Conservation (phyloP, 805 yeast genomes). For the Candida yuanshanica region DNA sequence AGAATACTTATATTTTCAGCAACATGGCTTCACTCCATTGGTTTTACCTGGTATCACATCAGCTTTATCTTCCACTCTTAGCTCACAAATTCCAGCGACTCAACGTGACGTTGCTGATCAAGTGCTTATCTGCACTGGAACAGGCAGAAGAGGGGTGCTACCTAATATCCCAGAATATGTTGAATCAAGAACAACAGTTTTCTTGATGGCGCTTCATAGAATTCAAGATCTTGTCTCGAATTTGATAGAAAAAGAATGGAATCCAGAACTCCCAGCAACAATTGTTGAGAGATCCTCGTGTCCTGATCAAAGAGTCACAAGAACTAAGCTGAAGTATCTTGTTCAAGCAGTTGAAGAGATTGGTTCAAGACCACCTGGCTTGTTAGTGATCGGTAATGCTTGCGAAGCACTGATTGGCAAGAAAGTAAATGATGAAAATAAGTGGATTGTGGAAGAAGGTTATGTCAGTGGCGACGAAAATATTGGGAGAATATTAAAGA, state of each 20-base stretch:
- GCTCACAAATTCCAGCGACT: slow-evolving; percentile 82
- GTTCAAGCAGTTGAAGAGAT: slow-evolving; percentile 67
- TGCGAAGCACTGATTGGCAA: slow-evolving; percentile 45
- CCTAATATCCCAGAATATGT: slow-evolving; percentile 77
- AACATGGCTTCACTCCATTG: slow-evolving; percentile 61
- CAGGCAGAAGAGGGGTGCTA: slow-evolving; percentile 80
- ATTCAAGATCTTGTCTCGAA: slow-evolving; percentile 43
- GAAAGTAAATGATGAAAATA: slow-evolving; percentile 11
- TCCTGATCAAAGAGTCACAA: slow-evolving; percentile 82
- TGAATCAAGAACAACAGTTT: slow-evolving; percentile 71
- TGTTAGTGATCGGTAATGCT: slow-evolving; percentile 74
- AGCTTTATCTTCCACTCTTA: slow-evolving; percentile 81
- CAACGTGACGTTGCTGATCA: slow-evolving; percentile 92
- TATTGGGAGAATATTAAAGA: slow-evolving; percentile 1
- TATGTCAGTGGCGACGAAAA: slow-evolving; percentile 18
- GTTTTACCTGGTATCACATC: slow-evolving; percentile 89
- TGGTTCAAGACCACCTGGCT: slow-evolving; percentile 92
- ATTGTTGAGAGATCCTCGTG: slow-evolving; percentile 90
- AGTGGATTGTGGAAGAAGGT: slow-evolving; percentile 33
- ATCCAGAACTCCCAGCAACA: slow-evolving; percentile 66
- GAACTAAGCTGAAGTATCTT: slow-evolving; percentile 63
- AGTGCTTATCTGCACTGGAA: slow-evolving; percentile 89
- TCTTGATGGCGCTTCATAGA: slow-evolving; percentile 86
- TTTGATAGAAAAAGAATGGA: slow-evolving; percentile 59
- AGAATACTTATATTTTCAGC: slow-evolving; percentile 64